Evolutionary conservation across 371 early-diverging fungal species (phyloP).

Genomic region (Apophysomyces variabilis): DNA sequence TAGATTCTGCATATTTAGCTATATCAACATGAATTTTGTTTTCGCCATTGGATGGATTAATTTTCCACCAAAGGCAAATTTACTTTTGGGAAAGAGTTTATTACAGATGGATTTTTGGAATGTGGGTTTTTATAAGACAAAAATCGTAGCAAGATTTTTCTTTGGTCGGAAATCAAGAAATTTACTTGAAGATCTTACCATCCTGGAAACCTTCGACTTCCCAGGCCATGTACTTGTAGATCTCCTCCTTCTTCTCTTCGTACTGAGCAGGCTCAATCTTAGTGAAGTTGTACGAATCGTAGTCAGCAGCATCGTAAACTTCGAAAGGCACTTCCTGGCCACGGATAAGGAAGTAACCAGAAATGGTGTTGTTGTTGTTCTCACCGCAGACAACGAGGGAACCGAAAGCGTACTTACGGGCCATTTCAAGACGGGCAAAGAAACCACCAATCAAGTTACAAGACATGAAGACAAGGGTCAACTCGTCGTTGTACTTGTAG

Average conservation of each 20-base stretch:
- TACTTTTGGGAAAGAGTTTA: too few relatives aligned
- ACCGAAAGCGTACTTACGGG: constrained; percentile 96
- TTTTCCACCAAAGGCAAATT: too few relatives aligned
- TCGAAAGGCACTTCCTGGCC: constrained; percentile 89
- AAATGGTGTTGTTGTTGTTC: constrained; percentile 89
- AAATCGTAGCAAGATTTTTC: neutral
- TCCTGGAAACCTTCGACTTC: constrained; percentile 53
- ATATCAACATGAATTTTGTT: too few relatives aligned
- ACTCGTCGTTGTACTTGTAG: constrained; percentile 92
- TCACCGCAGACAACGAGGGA: constrained; percentile 85
- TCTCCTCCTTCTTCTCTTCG: constrained; percentile 58
- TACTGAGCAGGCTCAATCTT: constrained; percentile 76
- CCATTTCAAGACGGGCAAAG: constrained; percentile 91
- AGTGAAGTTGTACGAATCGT: constrained; percentile 82
- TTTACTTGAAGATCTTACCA: constrained; percentile 50
- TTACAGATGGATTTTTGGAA: too few relatives aligned
- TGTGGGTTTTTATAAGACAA: too few relatives aligned
- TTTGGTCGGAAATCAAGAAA: neutral
- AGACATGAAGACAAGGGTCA: constrained; percentile 83
- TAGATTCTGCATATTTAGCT: too few relatives aligned
- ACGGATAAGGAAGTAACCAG: constrained; percentile 94
- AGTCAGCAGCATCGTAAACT: constrained; percentile 90
- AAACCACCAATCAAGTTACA: constrained; percentile 91
- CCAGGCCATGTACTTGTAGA: constrained; percentile 55
- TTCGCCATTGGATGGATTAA: too few relatives aligned